A percentile compares a stretch with the other conserved stretches of the same genome.
phyloP scores from a whole-genome alignment of 2,329 filamentous ascomycete genomes.

The Rasamsonia emersonii region DNA sequence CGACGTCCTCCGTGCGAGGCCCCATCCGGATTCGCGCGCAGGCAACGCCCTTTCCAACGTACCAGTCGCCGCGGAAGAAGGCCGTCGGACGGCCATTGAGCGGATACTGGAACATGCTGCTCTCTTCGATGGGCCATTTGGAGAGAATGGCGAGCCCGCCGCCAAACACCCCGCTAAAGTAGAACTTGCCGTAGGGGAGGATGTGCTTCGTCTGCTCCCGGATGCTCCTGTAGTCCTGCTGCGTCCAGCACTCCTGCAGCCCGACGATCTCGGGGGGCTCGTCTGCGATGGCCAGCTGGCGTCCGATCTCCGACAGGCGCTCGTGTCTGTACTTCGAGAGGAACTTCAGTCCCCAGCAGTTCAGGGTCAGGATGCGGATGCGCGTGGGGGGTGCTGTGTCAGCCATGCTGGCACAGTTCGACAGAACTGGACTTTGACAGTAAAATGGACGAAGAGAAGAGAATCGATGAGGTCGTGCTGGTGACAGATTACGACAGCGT shows the following conservation, averaged over 20 bases:
- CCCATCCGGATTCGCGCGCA: conserved; percentile 71
- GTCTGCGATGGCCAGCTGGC: conserved; percentile 59
- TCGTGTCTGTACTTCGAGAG: conserved; percentile 69
- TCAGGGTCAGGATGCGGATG: conserved; percentile 77
- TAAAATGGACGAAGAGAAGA: neutral
- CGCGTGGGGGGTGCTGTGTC: conserved; percentile 38
- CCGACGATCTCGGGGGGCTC: conserved; percentile 76
- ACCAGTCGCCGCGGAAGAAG: conserved; percentile 94
- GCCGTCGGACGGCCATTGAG: conserved; percentile 88
- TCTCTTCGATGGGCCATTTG: conserved; percentile 86
- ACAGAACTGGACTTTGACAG: neutral
- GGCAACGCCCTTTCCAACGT: conserved; percentile 88
- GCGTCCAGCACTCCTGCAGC: conserved; percentile 92
- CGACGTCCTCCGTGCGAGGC: conserved; percentile 52
- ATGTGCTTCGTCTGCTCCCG: conserved; percentile 62
- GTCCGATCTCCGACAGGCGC: conserved; percentile 76
- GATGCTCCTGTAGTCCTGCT: conserved; percentile 72
- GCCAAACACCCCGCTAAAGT: conserved; percentile 80
- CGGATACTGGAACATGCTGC: conserved; percentile 76
- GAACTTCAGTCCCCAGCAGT: conserved; percentile 94
- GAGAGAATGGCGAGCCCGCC: conserved; percentile 83
- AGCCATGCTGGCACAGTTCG: conserved; percentile 6
- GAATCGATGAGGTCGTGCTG: neutral
- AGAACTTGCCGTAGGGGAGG: conserved; percentile 88
- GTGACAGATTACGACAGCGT: conserved; percentile 1